These are phyloP conservation scores for Protea cynaroides DNA, from an alignment of 164 flowering plant genomes.

Conservation along the genomic window DNA sequence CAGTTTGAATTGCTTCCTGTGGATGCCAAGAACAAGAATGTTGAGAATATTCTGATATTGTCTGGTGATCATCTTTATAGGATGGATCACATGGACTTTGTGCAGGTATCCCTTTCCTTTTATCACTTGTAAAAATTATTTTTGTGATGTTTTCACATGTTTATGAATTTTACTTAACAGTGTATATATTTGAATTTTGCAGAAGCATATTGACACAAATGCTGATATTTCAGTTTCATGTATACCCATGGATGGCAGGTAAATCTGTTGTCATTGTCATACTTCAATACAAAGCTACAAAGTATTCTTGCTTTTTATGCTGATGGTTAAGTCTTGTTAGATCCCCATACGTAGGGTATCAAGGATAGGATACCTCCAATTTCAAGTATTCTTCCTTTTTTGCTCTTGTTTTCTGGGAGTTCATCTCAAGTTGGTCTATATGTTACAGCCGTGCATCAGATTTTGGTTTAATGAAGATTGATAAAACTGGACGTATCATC, in stretches of 20 bases:
- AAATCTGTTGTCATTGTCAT: neutral
- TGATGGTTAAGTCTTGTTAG: neutral
- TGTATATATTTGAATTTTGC: constrained; percentile 28
- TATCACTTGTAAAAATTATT: neutral
- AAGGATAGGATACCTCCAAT: too few species aligned
- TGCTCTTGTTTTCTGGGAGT: neutral
- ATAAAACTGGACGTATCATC: constrained; percentile 55
- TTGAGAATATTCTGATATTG: constrained; percentile 76
- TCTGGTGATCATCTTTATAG: constrained; percentile 97
- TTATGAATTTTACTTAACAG: neutral
- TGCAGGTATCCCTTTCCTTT: constrained; percentile 48
- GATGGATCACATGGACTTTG: constrained; percentile 90
- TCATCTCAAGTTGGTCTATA: constrained; percentile 7
- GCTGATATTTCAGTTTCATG: constrained; percentile 96
- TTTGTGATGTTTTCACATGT: neutral
- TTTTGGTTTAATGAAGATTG: constrained; percentile 89
- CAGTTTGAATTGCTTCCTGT: constrained; percentile 11
- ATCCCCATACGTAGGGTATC: too few species aligned
- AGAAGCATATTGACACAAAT: constrained; percentile 85
- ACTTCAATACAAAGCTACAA: neutral
- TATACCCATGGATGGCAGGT: constrained; percentile 91
- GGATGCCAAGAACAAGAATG: constrained; percentile 87
- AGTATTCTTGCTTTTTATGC: neutral
- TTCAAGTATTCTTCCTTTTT: neutral
- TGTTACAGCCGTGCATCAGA: constrained; percentile 88